These are phyloP conservation scores for Fragilaria crotonensis DNA, from an alignment of 108 stramenopile species.

Conservation along the genomic window DNA sequence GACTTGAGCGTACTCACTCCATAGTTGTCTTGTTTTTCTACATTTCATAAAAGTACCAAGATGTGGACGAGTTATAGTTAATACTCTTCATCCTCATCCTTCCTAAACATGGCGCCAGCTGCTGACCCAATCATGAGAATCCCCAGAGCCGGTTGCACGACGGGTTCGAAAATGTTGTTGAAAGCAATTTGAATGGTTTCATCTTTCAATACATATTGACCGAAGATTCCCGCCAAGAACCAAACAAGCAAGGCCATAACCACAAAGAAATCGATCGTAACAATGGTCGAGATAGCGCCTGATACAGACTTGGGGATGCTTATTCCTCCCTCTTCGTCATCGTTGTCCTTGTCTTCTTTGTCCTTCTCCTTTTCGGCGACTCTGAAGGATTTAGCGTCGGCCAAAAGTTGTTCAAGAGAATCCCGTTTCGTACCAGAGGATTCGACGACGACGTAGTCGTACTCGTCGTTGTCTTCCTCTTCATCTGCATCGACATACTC, in stretches of 20 bases:
- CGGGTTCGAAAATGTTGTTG: slow-evolving; percentile 64
- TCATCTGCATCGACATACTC: not conserved
- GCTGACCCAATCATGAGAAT: slow-evolving; percentile 81
- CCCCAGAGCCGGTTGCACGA: slow-evolving; percentile 84
- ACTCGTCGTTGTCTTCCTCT: slow-evolving; percentile 14
- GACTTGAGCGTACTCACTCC: slow-evolving; percentile 1
- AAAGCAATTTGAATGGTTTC: slow-evolving; percentile 88
- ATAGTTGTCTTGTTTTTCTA: not conserved
- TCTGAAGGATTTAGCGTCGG: not conserved
- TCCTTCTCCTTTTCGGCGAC: not conserved
- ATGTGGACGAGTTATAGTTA: too few relatives aligned
- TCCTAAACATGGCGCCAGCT: slow-evolving; percentile 29
- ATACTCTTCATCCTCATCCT: slow-evolving; percentile 5
- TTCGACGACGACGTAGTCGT: slow-evolving; percentile 10
- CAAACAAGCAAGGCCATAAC: slow-evolving; percentile 77
- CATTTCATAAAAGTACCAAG: too few relatives aligned
- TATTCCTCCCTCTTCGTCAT: not conserved
- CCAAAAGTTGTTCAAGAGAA: slow-evolving; percentile 45
- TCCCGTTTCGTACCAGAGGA: slow-evolving; percentile 8
- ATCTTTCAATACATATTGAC: slow-evolving; percentile 64
- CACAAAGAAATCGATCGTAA: slow-evolving; percentile 90
- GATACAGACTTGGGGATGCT: slow-evolving; percentile 32
- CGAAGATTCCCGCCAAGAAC: slow-evolving; percentile 86
- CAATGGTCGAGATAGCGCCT: slow-evolving; percentile 69
- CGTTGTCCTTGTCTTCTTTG: not conserved